Conservation (phyloP, 1,284 basidiomycete genomes). For the Tilletia walkeri region DNA sequence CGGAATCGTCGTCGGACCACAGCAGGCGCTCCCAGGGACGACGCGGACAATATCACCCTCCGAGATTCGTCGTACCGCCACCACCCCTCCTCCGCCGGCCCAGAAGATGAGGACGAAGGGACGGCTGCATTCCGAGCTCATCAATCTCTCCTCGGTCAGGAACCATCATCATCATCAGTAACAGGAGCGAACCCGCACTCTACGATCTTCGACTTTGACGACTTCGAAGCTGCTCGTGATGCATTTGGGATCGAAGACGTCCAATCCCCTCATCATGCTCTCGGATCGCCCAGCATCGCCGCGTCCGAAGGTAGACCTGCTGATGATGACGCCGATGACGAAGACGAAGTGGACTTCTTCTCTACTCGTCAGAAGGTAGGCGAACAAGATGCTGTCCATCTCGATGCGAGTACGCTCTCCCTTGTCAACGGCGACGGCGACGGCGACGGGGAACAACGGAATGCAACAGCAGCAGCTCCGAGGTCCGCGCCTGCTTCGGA, state of each 20-base stretch:
- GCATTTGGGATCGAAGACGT: constrained; percentile 1
- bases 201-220: constrained; percentile 13
- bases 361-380: background rate
- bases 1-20: background rate
- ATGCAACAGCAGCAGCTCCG: too few relatives aligned
- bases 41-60: constrained; percentile 14
- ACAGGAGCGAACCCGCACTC: background rate
- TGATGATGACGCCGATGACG: background rate
- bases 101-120: background rate
- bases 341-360: background rate
- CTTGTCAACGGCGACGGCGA: background rate
- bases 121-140: constrained; percentile 12
- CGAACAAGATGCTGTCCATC: background rate
- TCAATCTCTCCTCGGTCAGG: background rate
- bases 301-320: background rate
- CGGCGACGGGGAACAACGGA: too few relatives aligned
- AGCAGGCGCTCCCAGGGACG: background rate
- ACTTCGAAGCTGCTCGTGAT: background rate
- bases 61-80: background rate
- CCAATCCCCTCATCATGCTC: background rate
- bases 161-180: background rate
- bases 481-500: too few relatives aligned
- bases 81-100: background rate
- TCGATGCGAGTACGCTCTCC: constrained; percentile 2
- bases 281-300: constrained; percentile 13